Evolutionary conservation across 345 rosid species (phyloP).

Genomic region (Limnanthes douglasii): DNA sequence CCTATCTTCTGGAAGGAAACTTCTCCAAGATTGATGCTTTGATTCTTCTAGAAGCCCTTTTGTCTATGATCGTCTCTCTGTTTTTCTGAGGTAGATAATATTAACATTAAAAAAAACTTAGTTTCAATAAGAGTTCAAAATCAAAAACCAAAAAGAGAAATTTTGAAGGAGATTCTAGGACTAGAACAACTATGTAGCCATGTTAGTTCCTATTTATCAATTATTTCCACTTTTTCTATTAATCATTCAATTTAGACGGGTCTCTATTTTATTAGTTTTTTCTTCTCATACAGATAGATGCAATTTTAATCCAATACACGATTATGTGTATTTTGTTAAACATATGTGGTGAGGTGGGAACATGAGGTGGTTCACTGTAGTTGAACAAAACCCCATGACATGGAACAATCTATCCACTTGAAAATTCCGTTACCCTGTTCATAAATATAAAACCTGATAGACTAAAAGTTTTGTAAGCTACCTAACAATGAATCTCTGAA

Average conservation of each 20-base stretch:
- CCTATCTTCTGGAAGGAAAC: constrained; percentile 59
- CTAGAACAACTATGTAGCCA: constrained; percentile 61
- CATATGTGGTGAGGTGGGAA: no score
- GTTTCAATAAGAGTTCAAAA: constrained; percentile 11
- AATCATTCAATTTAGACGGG: constrained; percentile 2
- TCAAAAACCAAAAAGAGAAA: constrained; percentile 29
- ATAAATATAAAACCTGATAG: no score
- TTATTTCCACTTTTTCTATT: constrained; percentile 1
- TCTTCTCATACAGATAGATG: no score
- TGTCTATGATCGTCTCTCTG: background rate
- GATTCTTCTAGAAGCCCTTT: background rate
- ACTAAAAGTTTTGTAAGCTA: no score
- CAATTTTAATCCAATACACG: no score
- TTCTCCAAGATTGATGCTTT: no score
- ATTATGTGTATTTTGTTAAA: no score
- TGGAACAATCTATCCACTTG: no score
- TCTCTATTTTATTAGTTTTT: constrained; percentile 3
- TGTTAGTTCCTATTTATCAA: constrained; percentile 26
- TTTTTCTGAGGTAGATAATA: constrained; percentile 31
- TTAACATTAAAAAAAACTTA: constrained; percentile 12
- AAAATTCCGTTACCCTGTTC: no score
- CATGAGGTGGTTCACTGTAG: no score
- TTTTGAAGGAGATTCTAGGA: constrained; percentile 40
- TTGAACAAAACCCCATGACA: no score
- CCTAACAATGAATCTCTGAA: no score